Percentiles rank a stretch among this genome's conserved stretches.
These are phyloP conservation scores for Metarhizium guizhouense DNA, from an alignment of 2,329 filamentous ascomycete genomes.

Conservation along the genomic window DNA sequence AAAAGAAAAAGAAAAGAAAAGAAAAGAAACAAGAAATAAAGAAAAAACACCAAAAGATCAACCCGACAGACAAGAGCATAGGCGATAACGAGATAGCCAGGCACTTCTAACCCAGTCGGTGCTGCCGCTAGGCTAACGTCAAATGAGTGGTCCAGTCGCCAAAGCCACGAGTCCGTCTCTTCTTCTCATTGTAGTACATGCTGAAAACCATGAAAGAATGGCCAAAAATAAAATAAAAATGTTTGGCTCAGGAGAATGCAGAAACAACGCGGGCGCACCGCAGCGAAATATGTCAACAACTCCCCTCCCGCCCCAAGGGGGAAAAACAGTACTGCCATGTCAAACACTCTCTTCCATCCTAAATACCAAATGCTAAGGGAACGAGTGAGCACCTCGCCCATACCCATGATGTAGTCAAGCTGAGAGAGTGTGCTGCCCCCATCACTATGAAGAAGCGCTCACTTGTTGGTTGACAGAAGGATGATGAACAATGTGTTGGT, in stretches of 20 bases:
- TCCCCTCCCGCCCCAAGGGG: too few relatives aligned
- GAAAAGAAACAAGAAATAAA: not conserved
- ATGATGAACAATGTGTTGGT: conserved; percentile 24
- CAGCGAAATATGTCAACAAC: too few relatives aligned
- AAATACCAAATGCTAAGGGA: not conserved
- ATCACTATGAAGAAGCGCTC: conserved; percentile 6
- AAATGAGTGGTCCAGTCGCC: not conserved
- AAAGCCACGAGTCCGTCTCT: not conserved
- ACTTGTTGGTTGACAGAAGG: conserved; percentile 5
- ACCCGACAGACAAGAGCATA: not conserved
- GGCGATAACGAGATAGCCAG: not conserved
- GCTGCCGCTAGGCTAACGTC: not conserved
- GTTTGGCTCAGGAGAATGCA: not conserved
- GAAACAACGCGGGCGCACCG: not conserved
- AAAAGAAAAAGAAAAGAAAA: not conserved
- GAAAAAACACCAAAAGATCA: not conserved
- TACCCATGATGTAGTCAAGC: not conserved
- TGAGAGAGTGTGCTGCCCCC: not conserved
- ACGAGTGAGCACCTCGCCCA: not conserved
- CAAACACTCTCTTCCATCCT: not conserved
- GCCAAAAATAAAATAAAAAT: not conserved
- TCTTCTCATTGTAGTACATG: not conserved
- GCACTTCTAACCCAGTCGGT: not conserved
- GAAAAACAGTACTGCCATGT: not conserved
- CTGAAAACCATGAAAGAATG: not conserved